Evolutionary conservation across 495 filamentous ascomycete species (phyloP).

Genomic region (Talaromyces trachyspermus): DNA sequence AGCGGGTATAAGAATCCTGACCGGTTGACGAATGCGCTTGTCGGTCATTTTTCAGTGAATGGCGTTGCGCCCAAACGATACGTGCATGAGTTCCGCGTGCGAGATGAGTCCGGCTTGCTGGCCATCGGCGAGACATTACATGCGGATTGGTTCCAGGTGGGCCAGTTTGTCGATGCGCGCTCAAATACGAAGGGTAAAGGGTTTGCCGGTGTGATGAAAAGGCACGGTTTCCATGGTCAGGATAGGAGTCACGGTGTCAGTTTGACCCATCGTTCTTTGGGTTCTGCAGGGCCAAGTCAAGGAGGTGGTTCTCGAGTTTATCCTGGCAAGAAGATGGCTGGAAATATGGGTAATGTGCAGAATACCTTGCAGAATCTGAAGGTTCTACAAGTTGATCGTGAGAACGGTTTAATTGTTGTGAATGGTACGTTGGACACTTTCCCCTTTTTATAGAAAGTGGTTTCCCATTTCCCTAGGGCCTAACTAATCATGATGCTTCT

Average conservation of each 20-base stretch:
- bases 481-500: conserved; percentile 8
- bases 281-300: conserved; percentile 78
- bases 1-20: conserved; percentile 64
- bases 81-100: conserved; percentile 80
- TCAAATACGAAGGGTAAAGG: conserved; percentile 76
- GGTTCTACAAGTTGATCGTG: conserved; percentile 76
- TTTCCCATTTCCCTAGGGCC: too few species aligned
- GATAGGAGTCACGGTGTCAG: conserved; percentile 91
- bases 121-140: conserved; percentile 63
- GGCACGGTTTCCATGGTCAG: conserved; percentile 80
- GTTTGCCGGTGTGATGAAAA: conserved; percentile 96
- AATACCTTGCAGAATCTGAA: conserved; percentile 86
- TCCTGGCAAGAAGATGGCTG: conserved; percentile 96
- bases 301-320: conserved; percentile 86
- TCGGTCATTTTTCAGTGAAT: conserved; percentile 77
- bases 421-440: conserved; percentile 49
- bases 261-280: conserved; percentile 81
- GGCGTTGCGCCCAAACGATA: conserved; percentile 73
- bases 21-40: conserved; percentile 69
- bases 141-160: conserved; percentile 82
- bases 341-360: conserved; percentile 81
- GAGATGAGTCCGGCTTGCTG: conserved; percentile 60
- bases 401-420: conserved; percentile 80
- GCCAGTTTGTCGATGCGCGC: conserved; percentile 82
- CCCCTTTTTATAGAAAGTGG: too few species aligned